phyloP scores from a whole-genome alignment of 2,329 filamentous ascomycete genomes.

The Pseudogymnoascus sp. region DNA sequence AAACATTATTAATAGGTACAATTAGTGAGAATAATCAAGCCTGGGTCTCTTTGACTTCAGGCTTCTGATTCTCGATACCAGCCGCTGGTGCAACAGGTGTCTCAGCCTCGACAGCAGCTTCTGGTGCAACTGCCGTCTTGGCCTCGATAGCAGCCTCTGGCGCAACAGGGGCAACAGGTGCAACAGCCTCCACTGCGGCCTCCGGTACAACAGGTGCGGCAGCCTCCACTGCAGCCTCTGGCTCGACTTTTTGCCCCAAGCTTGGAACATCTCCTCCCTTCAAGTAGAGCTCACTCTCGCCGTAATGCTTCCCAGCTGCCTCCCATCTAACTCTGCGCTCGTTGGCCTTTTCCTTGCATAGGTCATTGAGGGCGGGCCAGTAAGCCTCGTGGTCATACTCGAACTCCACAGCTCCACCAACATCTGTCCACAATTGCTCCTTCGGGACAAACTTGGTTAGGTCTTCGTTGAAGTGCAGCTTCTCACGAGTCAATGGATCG shows the following conservation, averaged over 20 bases:
- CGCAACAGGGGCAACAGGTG: not conserved
- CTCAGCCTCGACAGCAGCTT: not conserved
- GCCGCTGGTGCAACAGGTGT: slow-evolving; percentile 1
- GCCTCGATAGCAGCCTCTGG: not conserved
- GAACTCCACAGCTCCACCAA: slow-evolving; percentile 73
- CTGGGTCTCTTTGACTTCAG: not conserved
- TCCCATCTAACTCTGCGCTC: slow-evolving; percentile 65
- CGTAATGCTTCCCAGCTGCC: slow-evolving; percentile 68
- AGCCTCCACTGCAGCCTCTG: not conserved
- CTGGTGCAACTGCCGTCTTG: not conserved
- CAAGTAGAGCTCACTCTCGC: slow-evolving; percentile 83
- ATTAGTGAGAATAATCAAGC: not conserved
- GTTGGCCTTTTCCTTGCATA: slow-evolving; percentile 58
- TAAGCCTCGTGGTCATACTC: slow-evolving; percentile 82
- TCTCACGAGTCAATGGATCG: slow-evolving; percentile 84
- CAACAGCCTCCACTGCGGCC: not conserved
- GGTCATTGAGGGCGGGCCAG: slow-evolving; percentile 74
- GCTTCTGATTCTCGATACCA: slow-evolving; percentile 7
- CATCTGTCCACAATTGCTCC: slow-evolving; percentile 70
- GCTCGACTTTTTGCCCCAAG: slow-evolving; percentile 10
- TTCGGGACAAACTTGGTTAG: slow-evolving; percentile 72
- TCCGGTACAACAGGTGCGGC: not conserved
- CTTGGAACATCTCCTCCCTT: slow-evolving; percentile 43
- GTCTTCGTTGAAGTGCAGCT: slow-evolving; percentile 96
- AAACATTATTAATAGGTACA: not conserved